Conservation (phyloP, 331 rosid genomes). For the Arachis monticola region DNA sequence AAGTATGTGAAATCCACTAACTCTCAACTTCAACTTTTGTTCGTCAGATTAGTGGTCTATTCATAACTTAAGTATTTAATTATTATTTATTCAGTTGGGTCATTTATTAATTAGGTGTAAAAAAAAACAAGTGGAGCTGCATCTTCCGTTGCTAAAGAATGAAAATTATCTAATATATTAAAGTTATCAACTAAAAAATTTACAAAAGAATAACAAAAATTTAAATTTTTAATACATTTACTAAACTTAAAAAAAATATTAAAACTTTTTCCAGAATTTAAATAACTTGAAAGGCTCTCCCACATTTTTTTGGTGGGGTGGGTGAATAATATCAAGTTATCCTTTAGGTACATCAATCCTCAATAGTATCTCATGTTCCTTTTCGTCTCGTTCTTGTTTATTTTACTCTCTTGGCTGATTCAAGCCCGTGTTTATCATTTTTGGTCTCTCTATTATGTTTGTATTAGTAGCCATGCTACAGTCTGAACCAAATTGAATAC, state of each 20-base stretch:
- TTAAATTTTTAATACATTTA: too few relatives aligned
- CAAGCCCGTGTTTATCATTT: slow-evolving; percentile 36
- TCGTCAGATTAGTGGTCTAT: neutral
- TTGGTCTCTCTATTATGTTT: slow-evolving; percentile 44
- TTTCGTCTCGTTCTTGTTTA: slow-evolving; percentile 41
- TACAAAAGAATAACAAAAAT: too few relatives aligned
- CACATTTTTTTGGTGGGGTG: neutral
- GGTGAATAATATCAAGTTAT: slow-evolving; percentile 4
- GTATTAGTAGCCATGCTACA: slow-evolving; percentile 35
- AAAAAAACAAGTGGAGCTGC: too few relatives aligned
- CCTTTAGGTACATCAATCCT: neutral
- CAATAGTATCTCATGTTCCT: slow-evolving; percentile 32
- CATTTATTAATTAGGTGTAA: too few relatives aligned
- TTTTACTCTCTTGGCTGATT: slow-evolving; percentile 41
- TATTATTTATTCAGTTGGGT: neutral
- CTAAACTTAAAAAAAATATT: neutral
- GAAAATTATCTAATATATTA: too few relatives aligned
- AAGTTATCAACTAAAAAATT: too few relatives aligned
- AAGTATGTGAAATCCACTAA: neutral
- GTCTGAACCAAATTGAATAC: slow-evolving; percentile 32
- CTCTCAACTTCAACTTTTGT: neutral
- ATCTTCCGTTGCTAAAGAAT: neutral
- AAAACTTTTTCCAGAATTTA: too few relatives aligned
- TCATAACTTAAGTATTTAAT: too few relatives aligned
- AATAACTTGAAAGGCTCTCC: neutral